These are phyloP conservation scores for Sporobolomyces pararoseus DNA, from an alignment of 768 basidiomycete genomes.

Conservation along the genomic window DNA sequence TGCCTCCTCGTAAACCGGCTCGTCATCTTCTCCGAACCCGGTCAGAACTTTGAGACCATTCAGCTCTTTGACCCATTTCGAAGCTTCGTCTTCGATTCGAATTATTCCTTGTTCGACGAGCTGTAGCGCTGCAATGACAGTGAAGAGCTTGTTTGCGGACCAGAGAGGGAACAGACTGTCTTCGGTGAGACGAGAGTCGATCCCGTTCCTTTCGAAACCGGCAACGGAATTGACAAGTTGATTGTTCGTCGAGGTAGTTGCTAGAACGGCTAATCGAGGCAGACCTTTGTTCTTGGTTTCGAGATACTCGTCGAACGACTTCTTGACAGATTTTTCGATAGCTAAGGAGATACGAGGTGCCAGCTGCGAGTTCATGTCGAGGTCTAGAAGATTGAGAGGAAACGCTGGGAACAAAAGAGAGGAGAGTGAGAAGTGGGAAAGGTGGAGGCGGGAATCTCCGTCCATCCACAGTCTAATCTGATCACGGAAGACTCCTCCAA, in stretches of 20 bases:
- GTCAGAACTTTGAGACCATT: slow-evolving; percentile 38
- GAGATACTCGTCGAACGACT: neutral
- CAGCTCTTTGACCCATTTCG: slow-evolving; percentile 44
- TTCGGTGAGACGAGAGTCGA: neutral
- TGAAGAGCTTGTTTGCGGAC: slow-evolving; percentile 47
- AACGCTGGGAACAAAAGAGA: too few relatives aligned
- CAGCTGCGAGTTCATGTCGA: too few relatives aligned
- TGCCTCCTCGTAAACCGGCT: slow-evolving; percentile 36
- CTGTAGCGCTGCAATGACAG: slow-evolving; percentile 45
- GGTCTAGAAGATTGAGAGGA: neutral
- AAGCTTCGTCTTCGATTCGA: slow-evolving; percentile 42
- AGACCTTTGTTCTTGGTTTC: neutral
- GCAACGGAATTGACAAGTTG: slow-evolving; percentile 5
- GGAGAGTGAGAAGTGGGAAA: neutral
- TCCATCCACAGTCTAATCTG: slow-evolving; percentile 1
- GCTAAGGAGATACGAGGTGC: too few relatives aligned
- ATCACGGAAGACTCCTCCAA: neutral
- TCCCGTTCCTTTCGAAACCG: slow-evolving; percentile 9
- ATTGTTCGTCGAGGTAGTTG: neutral
- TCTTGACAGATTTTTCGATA: neutral
- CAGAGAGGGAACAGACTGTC: slow-evolving; percentile 36
- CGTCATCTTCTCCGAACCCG: slow-evolving; percentile 42
- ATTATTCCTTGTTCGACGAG: slow-evolving; percentile 46
- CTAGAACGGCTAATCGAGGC: slow-evolving; percentile 18
- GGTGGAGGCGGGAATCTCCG: too few relatives aligned